A percentile compares a stretch with the other conserved stretches of the same genome.
Conservation (phyloP, 345 rosid genomes). For the Aquilaria malaccensis region DNA sequence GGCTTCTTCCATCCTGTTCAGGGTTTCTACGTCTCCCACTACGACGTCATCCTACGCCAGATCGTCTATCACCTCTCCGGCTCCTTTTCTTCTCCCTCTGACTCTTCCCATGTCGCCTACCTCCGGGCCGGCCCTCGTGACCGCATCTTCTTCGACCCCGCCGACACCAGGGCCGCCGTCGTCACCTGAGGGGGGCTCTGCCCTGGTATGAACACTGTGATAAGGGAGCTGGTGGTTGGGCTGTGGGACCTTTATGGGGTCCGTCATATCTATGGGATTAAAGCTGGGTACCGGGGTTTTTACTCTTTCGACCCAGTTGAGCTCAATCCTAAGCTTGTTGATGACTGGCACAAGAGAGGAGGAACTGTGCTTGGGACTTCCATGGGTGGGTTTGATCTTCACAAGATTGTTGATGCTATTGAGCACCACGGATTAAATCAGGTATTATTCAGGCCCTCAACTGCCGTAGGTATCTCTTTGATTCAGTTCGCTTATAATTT, state of each 20-base stretch:
- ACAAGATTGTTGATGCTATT: slow-evolving; percentile 64
- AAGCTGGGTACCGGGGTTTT: slow-evolving; percentile 83
- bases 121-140: slow-evolving; percentile 73
- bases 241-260: slow-evolving; percentile 87
- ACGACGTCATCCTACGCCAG: slow-evolving; percentile 64
- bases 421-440: slow-evolving; percentile 51
- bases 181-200: slow-evolving; percentile 92
- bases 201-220: slow-evolving; percentile 85
- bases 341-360: slow-evolving; percentile 71
- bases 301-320: slow-evolving; percentile 43
- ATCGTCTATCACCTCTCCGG: slow-evolving; percentile 45
- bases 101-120: slow-evolving; percentile 35
- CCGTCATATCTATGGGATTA: slow-evolving; percentile 59
- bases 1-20: slow-evolving; percentile 47
- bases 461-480: not conserved
- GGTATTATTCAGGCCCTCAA: slow-evolving; percentile 23
- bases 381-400: slow-evolving; percentile 71
- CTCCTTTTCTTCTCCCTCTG: slow-evolving; percentile 12
- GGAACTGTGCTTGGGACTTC: slow-evolving; percentile 83
- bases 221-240: slow-evolving; percentile 81
- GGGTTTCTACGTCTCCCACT: slow-evolving; percentile 56
- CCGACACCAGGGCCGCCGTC: slow-evolving; percentile 44
- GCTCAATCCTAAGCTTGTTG: slow-evolving; percentile 59
- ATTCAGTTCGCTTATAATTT: not conserved
- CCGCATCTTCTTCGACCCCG: slow-evolving; percentile 40